phyloP scores from a whole-genome alignment of 352 stramenopile species.

The Pythium brassicae region DNA sequence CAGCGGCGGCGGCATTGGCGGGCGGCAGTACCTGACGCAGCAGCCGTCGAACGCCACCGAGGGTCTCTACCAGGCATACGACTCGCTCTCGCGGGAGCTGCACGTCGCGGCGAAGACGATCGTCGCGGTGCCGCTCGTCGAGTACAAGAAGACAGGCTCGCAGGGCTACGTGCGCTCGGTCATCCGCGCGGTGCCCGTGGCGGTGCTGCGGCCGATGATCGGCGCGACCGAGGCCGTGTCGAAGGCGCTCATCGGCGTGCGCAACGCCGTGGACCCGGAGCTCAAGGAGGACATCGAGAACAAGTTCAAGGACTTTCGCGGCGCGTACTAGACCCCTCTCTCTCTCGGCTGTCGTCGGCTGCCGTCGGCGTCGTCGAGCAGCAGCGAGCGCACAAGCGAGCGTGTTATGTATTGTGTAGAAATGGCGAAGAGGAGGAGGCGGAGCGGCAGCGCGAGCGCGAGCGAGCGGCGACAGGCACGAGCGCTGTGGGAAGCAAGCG shows the following conservation, averaged over 20 bases:
- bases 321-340: slow-evolving; percentile 15
- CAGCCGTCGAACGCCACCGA: slow-evolving; percentile 81
- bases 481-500: too few relatives aligned
- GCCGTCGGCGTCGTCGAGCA: too few relatives aligned
- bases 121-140: slow-evolving; percentile 82
- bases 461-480: too few relatives aligned
- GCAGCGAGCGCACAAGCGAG: not conserved
- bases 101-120: slow-evolving; percentile 87
- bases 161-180: slow-evolving; percentile 85
- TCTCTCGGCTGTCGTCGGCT: too few relatives aligned
- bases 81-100: slow-evolving; percentile 77
- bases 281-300: slow-evolving; percentile 90
- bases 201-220: slow-evolving; percentile 84
- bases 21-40: slow-evolving; percentile 75
- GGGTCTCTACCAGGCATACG: slow-evolving; percentile 81
- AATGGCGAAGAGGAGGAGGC: not conserved
- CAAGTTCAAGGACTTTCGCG: slow-evolving; percentile 88
- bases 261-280: slow-evolving; percentile 84
- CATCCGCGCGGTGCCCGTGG: slow-evolving; percentile 83
- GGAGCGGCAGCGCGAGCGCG: not conserved
- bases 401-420: slow-evolving; percentile 7
- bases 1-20: slow-evolving; percentile 63
- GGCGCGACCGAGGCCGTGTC: slow-evolving; percentile 81
- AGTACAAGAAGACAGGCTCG: slow-evolving; percentile 89
- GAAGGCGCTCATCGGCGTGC: slow-evolving; percentile 82